Evolutionary conservation across 345 rosid genomes (phyloP).

Genomic region (Anacardium occidentale): DNA sequence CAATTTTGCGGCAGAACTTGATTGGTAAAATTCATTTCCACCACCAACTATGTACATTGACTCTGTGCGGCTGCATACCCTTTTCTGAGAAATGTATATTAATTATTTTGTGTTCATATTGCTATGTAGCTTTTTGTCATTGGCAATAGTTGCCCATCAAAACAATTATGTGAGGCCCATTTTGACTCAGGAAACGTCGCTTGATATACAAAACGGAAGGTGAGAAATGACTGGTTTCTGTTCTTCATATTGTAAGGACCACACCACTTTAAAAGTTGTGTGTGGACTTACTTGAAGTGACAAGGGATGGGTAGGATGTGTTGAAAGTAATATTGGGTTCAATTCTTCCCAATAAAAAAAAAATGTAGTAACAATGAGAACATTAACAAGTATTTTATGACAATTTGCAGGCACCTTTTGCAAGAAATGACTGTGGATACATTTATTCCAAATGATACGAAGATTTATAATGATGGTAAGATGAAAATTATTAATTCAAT

Average conservation of each 20-base stretch:
- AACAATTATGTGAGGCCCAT: constrained; percentile 89
- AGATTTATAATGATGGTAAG: constrained; percentile 59
- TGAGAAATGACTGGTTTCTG: constrained; percentile 22
- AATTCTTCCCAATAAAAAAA: background rate
- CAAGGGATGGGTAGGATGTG: background rate
- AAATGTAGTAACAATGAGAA: background rate
- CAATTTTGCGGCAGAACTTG: constrained; percentile 86
- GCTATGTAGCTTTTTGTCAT: constrained; percentile 63
- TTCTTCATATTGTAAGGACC: constrained; percentile 8
- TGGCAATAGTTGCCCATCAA: constrained; percentile 85
- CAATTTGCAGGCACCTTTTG: constrained; percentile 75
- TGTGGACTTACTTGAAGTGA: background rate
- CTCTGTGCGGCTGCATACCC: background rate
- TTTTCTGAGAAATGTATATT: constrained; percentile 8
- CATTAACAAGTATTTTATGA: constrained; percentile 2
- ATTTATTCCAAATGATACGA: constrained; percentile 90
- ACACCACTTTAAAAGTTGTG: background rate
- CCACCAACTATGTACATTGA: background rate
- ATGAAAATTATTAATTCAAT: constrained; percentile 17
- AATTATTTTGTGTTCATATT: constrained; percentile 15
- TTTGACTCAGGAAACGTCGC: constrained; percentile 64
- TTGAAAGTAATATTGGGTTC: background rate
- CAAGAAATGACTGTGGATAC: constrained; percentile 98
- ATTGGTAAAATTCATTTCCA: constrained; percentile 59
- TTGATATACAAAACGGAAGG: constrained; percentile 91